Conservation (phyloP, 495 filamentous ascomycete genomes). For the Talaromyces liani region DNA sequence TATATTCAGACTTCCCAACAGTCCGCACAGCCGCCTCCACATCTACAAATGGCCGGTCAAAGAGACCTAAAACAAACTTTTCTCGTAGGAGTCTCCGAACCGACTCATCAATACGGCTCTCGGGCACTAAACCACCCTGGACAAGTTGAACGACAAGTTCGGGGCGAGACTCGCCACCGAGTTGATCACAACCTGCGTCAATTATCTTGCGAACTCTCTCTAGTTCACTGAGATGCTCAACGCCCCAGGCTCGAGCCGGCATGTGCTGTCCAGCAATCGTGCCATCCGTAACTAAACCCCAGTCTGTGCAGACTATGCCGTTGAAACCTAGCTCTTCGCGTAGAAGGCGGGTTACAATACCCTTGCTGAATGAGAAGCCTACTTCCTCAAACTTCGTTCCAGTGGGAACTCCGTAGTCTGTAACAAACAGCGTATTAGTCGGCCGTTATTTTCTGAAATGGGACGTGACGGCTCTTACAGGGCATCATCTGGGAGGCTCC, state of each 20-base stretch:
- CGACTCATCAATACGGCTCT: conserved; percentile 12
- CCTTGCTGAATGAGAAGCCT: conserved; percentile 12
- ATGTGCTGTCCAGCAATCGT: not conserved
- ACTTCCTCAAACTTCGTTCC: conserved; percentile 16
- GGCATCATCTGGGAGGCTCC: not conserved
- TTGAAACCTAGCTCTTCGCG: conserved; percentile 27
- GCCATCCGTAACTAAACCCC: conserved; percentile 17
- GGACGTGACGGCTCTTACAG: too few species aligned
- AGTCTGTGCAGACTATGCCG: conserved; percentile 28
- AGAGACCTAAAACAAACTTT: conserved; percentile 13
- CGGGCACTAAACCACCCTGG: not conserved
- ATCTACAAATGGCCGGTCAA: conserved; percentile 21
- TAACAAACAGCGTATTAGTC: too few species aligned
- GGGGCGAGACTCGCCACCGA: conserved; percentile 26
- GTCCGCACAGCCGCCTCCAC: conserved; percentile 18
- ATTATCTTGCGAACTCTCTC: conserved; percentile 19
- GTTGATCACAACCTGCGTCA: conserved; percentile 29
- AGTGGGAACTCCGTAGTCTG: conserved; percentile 9
- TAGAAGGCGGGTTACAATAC: conserved; percentile 26
- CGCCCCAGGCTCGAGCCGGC: not conserved
- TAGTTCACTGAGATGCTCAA: not conserved
- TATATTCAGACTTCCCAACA: conserved; percentile 26
- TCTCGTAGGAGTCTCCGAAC: conserved; percentile 10
- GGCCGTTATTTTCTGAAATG: too few species aligned
- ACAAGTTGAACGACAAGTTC: conserved; percentile 21